Evolutionary conservation across 495 filamentous ascomycete species (phyloP).

Genomic region (Umbilicaria muhlenbergii): DNA sequence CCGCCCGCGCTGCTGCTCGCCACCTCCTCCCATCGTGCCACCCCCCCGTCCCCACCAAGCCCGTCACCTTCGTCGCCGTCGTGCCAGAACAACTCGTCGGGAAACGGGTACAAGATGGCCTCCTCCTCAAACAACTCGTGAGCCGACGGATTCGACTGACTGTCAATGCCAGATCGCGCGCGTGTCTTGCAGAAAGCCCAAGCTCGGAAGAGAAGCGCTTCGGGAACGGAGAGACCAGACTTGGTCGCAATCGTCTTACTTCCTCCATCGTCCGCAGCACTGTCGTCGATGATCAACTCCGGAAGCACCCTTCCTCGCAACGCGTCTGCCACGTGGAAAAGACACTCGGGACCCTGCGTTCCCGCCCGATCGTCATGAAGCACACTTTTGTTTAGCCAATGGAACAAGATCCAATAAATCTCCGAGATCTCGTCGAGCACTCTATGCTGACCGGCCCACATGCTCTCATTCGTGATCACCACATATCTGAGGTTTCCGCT

Average conservation of each 20-base stretch:
- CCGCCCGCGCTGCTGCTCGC: too few species aligned
- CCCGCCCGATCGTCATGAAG: too few species aligned
- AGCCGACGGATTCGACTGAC: neutral
- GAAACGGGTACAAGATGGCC: constrained; percentile 6
- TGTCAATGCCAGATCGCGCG: too few species aligned
- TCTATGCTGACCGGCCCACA: constrained; percentile 21
- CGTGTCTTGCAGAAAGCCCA: constrained; percentile 9
- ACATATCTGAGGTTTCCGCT: constrained; percentile 19
- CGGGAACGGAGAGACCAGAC: neutral
- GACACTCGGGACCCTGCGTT: too few species aligned
- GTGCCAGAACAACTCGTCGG: constrained; percentile 12
- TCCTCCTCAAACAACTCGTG: constrained; percentile 5
- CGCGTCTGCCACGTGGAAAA: too few species aligned
- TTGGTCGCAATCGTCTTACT: neutral
- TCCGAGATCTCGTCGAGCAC: constrained; percentile 11
- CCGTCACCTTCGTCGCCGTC: constrained; percentile 1
- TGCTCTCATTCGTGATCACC: constrained; percentile 20
- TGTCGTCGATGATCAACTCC: too few species aligned
- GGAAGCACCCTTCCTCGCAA: too few species aligned
- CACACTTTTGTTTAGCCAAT: constrained; percentile 5
- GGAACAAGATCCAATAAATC: constrained; percentile 14
- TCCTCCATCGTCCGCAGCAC: too few species aligned
- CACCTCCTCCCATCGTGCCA: too few species aligned
- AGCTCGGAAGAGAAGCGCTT: constrained; percentile 11
- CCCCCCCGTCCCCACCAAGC: too few species aligned